Percentiles rank a stretch among this genome's conserved stretches.
phyloP scores from a whole-genome alignment of 2,329 filamentous ascomycete genomes.

The Verticillium dahliae region DNA sequence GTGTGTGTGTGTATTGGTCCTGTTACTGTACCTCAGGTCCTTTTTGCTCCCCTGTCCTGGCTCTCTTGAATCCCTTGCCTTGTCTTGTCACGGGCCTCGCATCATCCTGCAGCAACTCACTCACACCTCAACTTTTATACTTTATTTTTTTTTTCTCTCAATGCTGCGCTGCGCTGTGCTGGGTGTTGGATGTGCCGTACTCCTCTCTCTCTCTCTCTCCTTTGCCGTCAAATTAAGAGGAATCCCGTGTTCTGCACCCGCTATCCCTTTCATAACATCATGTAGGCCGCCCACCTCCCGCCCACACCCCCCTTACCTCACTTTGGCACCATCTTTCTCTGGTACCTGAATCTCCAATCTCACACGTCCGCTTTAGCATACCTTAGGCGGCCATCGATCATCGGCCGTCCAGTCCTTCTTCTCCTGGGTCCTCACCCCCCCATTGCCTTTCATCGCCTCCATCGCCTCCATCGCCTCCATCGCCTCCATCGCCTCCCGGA shows the following conservation, averaged over 20 bases:
- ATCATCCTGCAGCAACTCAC: not conserved
- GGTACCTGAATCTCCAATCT: not conserved
- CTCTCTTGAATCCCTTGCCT: not conserved
- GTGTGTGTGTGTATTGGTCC: not conserved
- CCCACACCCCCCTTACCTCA: not conserved
- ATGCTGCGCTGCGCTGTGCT: not conserved
- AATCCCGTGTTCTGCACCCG: not conserved
- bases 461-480: not conserved
- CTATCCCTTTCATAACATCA: not conserved
- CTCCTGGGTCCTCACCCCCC: not conserved
- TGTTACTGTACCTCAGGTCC: not conserved
- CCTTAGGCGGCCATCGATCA: not conserved
- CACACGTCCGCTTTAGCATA: not conserved
- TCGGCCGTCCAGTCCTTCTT: not conserved
- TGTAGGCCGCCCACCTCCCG: not conserved
- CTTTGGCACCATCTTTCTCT: not conserved
- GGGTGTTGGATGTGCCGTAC: not conserved
- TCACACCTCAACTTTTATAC: not conserved
- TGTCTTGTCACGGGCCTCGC: not conserved
- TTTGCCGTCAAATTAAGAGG: not conserved
- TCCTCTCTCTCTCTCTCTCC: not conserved
- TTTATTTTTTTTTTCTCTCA: not conserved
- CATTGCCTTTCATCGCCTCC: not conserved
- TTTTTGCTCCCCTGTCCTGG: not conserved
- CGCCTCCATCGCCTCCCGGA: not conserved